Conservation (phyloP, 164 flowering plant genomes). For the Sextonia rubra region DNA sequence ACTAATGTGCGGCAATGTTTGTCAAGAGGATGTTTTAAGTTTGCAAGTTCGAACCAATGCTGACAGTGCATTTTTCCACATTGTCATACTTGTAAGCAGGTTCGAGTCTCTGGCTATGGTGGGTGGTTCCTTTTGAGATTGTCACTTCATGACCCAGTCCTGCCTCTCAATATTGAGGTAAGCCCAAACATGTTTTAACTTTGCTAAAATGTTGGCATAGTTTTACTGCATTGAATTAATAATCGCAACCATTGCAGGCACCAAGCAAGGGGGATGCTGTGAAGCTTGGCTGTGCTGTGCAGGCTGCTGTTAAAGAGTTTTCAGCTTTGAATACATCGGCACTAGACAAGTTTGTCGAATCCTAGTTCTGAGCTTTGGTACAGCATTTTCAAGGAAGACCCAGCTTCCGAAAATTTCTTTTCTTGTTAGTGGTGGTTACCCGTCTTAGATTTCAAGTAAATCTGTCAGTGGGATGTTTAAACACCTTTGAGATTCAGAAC, state of each 20-base stretch:
- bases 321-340: conserved; percentile 73
- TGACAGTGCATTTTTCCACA: neutral
- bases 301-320: conserved; percentile 63
- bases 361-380: neutral
- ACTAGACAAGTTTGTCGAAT: conserved; percentile 52
- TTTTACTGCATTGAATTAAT: neutral
- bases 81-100: conserved; percentile 30
- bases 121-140: conserved; percentile 98
- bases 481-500: too few species aligned
- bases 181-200: neutral
- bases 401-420: neutral
- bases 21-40: neutral
- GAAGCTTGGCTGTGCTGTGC: conserved; percentile 74
- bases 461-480: neutral
- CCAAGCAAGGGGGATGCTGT: conserved; percentile 68
- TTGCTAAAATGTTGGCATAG: neutral
- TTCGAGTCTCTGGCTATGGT: conserved; percentile 83
- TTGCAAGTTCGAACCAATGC: neutral
- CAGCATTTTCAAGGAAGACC: neutral
- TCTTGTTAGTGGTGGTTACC: neutral
- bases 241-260: conserved; percentile 41
- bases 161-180: conserved; percentile 97
- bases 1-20: neutral
- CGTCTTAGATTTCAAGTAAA: neutral
- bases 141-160: conserved; percentile 96